Evolutionary conservation across 2,329 filamentous ascomycete species (phyloP), one percentile per base, ranked within the genome.

Genomic region (Fusarium aywerte): DNA sequence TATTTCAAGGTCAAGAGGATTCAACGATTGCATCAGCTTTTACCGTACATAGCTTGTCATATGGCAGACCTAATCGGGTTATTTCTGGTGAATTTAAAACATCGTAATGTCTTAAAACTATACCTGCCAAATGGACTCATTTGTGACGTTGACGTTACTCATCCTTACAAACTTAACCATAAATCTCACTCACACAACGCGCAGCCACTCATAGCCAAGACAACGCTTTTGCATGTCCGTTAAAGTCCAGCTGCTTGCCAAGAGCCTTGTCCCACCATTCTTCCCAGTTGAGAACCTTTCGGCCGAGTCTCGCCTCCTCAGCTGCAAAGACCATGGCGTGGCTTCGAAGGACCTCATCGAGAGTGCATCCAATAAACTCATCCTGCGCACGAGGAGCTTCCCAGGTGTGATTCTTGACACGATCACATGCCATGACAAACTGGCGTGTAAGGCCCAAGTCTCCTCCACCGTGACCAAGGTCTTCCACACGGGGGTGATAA

Each of bases 261-360:
- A 81, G 73, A 23, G 75, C 69, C 10, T 71, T 62, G 10, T 80
- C 78, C 93, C 93, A 97, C 92, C 93, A 97, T 44, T 84, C 78
- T 40, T 80, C 79, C 89, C 92, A 97, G 69, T 90, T 84, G 5
- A 98, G 80, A 9, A 96, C 89, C 75, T 85, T 89, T 73, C 85
- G 87, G 49, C 85, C 83, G 48, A 81, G 83, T 73, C 95, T 86
- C 7, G 95, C 93, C 72, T 97, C 91, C 79, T 98, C 96, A 0
- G 95, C 96, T 23, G 93, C 94, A 81, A 97, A 99, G 0, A 97
- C 95, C 79, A 96, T 87, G 3, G 92, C 94, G 80, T 98, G 96
- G 74, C 93, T 97, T 47, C 91, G 85, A n/a, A 98, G 85, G 2
- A 91, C 88, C 74, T 98, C 96, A 57, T 97, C 92, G 9, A 97